phyloP scores from a whole-genome alignment of 208 protist species.

The Crithidia mellificae region DNA sequence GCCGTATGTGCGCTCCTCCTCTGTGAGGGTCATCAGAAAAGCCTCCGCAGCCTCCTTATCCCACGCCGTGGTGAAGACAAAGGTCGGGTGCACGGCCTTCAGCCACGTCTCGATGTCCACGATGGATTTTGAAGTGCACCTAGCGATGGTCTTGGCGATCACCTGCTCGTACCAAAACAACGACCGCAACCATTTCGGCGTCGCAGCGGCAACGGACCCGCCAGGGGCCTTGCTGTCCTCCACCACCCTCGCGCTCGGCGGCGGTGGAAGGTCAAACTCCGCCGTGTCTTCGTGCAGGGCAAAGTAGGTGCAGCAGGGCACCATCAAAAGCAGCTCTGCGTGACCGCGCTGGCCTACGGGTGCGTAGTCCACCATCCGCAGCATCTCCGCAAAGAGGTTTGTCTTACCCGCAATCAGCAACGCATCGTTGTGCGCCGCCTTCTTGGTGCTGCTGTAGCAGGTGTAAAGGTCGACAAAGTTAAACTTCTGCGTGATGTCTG shows the following conservation, averaged over 20 bases:
- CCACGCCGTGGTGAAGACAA: not conserved
- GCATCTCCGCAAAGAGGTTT: constrained; percentile 18
- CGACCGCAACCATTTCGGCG: no score
- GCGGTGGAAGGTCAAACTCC: not conserved
- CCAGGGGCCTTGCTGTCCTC: constrained; percentile 4
- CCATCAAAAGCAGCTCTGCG: constrained; percentile 11
- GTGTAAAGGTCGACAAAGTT: constrained; percentile 2
- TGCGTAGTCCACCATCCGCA: constrained; percentile 25
- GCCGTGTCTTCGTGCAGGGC: not conserved
- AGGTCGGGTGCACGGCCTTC: not conserved
- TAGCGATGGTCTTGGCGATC: not conserved
- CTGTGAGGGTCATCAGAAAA: not conserved
- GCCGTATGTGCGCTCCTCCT: not conserved
- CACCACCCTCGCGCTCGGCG: not conserved
- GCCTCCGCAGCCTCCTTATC: not conserved
- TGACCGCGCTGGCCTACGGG: constrained; percentile 13
- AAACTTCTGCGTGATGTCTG: not conserved
- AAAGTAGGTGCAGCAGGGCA: not conserved
- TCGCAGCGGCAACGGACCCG: not conserved
- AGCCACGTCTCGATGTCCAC: constrained; percentile 10
- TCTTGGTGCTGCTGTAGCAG: constrained; percentile 13
- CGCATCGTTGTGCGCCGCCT: constrained; percentile 7
- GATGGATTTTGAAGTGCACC: not conserved
- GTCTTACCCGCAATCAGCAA: constrained; percentile 13
- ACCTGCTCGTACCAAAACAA: not conserved